Conservation (phyloP, 495 filamentous ascomycete species). For the Penicillium angulare region DNA sequence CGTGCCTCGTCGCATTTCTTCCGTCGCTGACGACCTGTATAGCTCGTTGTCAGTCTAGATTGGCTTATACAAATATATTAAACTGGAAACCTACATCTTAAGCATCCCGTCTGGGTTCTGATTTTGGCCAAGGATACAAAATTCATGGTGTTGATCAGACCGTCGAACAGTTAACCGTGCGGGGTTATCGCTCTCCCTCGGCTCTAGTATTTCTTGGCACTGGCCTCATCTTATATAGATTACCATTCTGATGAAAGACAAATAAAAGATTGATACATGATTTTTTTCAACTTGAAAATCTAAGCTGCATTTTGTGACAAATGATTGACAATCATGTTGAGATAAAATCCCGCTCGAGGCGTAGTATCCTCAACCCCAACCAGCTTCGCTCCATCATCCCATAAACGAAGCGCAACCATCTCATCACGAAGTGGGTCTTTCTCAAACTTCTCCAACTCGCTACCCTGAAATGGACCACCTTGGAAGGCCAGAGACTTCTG, state of each 20-base stretch:
- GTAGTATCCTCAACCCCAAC: conserved; percentile 29
- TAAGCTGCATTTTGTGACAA: conserved; percentile 6
- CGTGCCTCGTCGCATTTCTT: conserved; percentile 18
- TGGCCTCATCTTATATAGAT: no score
- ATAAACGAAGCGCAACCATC: conserved; percentile 39
- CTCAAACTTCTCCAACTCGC: conserved; percentile 28
- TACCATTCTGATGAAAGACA: no score
- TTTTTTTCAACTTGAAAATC: no score
- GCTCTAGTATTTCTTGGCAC: no score
- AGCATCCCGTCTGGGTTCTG: conserved; percentile 10
- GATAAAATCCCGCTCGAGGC: conserved; percentile 28
- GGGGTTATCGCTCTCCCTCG: no score
- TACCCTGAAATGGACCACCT: conserved; percentile 40
- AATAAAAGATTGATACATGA: no score
- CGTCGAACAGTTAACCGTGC: no score
- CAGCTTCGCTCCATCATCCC: conserved; percentile 45
- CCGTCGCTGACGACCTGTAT: conserved; percentile 12
- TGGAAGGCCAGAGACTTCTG: conserved; percentile 42
- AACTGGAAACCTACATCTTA: conserved; percentile 10
- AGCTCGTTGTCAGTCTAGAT: neutral
- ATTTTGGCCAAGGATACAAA: conserved; percentile 4
- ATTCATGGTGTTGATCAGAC: neutral
- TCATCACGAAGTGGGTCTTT: conserved; percentile 34
- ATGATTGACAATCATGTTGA: conserved; percentile 29
- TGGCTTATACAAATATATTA: no score